phyloP scores from a whole-genome alignment of 2,329 filamentous ascomycete species.

The Fusarium solani-melongenae region DNA sequence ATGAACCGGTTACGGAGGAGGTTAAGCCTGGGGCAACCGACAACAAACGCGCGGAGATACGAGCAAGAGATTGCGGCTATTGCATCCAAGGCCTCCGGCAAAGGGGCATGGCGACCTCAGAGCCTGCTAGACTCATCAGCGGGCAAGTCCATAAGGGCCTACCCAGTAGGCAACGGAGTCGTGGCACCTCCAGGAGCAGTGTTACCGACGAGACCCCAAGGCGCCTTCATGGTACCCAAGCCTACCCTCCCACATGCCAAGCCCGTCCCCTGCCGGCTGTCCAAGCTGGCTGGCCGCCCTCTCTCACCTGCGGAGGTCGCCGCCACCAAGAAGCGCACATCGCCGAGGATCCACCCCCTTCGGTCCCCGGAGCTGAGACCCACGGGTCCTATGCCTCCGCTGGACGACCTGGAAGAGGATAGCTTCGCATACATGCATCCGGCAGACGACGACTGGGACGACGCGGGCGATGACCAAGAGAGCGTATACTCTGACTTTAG shows the following conservation, averaged over 20 bases:
- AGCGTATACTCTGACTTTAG: constrained; percentile 67
- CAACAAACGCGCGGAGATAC: constrained; percentile 46
- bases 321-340: constrained; percentile 43
- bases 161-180: constrained; percentile 17
- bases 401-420: constrained; percentile 56
- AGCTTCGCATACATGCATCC: constrained; percentile 61
- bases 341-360: constrained; percentile 46
- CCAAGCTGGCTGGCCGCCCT: constrained; percentile 45
- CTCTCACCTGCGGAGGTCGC: constrained; percentile 42
- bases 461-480: constrained; percentile 55
- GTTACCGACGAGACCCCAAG: constrained; percentile 13
- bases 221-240: constrained; percentile 6
- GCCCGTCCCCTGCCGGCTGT: constrained; percentile 40
- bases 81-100: constrained; percentile 31
- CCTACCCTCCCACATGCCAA: constrained; percentile 26
- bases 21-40: constrained; percentile 47
- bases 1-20: constrained; percentile 69
- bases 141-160: constrained; percentile 30
- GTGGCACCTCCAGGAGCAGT: constrained; percentile 11
- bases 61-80: constrained; percentile 38
- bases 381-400: constrained; percentile 25
- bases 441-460: constrained; percentile 58
- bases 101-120: constrained; percentile 37
- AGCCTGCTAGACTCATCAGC: constrained; percentile 35
- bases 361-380: constrained; percentile 50